Percentiles rank a stretch among this genome's conserved stretches.
Evolutionary conservation across 106 monocot species (phyloP).

Genomic region (Dactylorhiza incarnata): DNA sequence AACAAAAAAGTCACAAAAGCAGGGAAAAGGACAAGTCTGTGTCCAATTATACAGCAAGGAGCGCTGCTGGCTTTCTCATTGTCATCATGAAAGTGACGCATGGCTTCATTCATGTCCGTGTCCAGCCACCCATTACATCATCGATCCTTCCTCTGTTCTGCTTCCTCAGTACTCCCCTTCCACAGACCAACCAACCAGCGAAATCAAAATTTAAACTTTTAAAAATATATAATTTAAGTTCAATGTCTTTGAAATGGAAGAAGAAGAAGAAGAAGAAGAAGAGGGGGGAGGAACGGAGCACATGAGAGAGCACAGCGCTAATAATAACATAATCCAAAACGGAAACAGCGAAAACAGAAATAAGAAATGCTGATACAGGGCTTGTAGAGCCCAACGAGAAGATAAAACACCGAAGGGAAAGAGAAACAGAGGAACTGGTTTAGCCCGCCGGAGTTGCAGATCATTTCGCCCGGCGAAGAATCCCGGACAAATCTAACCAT

Average conservation of each 20-base stretch:
- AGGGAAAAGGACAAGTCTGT: neutral
- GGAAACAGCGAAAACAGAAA: neutral
- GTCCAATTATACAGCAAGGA: neutral
- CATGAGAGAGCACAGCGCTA: neutral
- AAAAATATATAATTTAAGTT: too few species aligned
- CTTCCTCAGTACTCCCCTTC: neutral
- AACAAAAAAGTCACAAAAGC: neutral
- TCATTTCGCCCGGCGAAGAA: neutral
- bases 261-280: too few species aligned
- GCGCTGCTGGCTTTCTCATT: neutral
- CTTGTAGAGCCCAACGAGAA: conserved; percentile 1
- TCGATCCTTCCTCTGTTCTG: neutral
- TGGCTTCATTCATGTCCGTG: neutral
- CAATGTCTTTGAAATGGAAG: too few species aligned
- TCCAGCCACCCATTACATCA: neutral
- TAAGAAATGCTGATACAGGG: neutral
- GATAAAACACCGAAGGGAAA: neutral
- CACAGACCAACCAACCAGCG: neutral
- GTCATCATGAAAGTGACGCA: neutral
- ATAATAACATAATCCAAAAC: neutral
- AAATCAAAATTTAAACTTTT: neutral
- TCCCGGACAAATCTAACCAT: neutral
- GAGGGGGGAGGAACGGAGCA: neutral
- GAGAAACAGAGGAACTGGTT: conserved; percentile 7
- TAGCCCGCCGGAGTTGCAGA: neutral